Conservation (phyloP, 176 grass and related monocot species). For the Ensete glaucum region DNA sequence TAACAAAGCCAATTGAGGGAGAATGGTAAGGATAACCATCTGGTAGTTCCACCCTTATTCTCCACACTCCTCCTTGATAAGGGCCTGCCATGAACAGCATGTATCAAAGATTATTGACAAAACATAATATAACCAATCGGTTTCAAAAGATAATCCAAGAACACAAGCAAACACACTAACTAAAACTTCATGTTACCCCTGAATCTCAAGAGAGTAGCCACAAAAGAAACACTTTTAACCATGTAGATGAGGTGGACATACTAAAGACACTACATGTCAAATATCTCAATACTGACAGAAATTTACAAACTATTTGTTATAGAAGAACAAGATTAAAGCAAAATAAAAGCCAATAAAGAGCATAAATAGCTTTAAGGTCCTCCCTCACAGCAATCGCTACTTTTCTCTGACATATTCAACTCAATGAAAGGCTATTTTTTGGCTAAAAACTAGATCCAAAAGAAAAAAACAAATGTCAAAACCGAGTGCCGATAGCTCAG, state of each 20-base stretch:
- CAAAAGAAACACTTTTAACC: not conserved
- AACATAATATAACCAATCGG: not conserved
- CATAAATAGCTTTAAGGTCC: too few species aligned
- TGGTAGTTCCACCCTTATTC: slow-evolving; percentile 87
- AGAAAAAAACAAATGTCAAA: not conserved
- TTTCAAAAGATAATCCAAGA: not conserved
- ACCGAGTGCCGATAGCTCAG: not conserved
- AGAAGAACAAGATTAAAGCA: too few species aligned
- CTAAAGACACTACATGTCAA: too few species aligned
- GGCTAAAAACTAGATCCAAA: not conserved
- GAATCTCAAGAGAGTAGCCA: not conserved
- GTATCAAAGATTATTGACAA: not conserved
- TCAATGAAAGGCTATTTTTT: not conserved
- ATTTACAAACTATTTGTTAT: too few species aligned
- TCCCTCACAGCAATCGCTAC: too few species aligned
- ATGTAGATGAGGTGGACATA: not conserved
- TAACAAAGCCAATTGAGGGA: slow-evolving; percentile 82
- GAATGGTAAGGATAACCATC: slow-evolving; percentile 97
- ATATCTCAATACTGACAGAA: too few species aligned
- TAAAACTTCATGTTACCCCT: not conserved
- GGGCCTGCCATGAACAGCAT: slow-evolving; percentile 40
- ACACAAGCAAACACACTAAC: not conserved
- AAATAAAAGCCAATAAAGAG: too few species aligned
- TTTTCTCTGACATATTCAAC: too few species aligned
- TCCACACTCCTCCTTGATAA: slow-evolving; percentile 99